Conservation (phyloP, 2,329 filamentous ascomycete genomes). For the Xylaria sp. region DNA sequence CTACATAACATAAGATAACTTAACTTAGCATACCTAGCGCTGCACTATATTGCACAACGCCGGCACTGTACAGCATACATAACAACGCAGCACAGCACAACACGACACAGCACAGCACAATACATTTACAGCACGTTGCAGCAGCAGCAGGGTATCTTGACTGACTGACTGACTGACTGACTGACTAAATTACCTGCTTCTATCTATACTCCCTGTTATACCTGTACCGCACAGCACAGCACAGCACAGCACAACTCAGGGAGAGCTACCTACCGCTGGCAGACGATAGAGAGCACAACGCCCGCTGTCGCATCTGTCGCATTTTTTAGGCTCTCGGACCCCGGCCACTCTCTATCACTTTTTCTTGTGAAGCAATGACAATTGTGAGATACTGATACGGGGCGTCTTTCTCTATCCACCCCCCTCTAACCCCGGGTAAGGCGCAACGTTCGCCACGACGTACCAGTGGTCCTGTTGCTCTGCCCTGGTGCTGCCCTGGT, state of each 20-base stretch:
- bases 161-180: not conserved
- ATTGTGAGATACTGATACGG: conserved; percentile 49
- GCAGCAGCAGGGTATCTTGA: not conserved
- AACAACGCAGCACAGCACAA: conserved; percentile 32
- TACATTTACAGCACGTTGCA: conserved; percentile 7
- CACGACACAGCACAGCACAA: conserved; percentile 31
- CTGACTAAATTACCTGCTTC: not conserved
- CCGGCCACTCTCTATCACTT: conserved; percentile 28
- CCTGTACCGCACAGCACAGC: not conserved
- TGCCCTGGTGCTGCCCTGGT: conserved; percentile 3
- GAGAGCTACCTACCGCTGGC: not conserved
- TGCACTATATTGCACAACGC: conserved; percentile 16
- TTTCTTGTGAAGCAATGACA: conserved; percentile 49
- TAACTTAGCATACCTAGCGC: conserved; percentile 11
- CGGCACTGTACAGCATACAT: conserved; percentile 23
- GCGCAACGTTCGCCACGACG: conserved; percentile 44
- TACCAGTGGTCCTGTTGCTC: conserved; percentile 31
- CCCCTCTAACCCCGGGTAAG: conserved; percentile 48
- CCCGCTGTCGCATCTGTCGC: conserved; percentile 40
- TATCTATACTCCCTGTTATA: too few species aligned
- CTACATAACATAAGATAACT: conserved; percentile 12
- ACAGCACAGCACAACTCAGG: not conserved
- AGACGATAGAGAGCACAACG: conserved; percentile 30
- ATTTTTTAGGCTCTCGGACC: conserved; percentile 44
- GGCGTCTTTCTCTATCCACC: conserved; percentile 46